Percentiles rank a stretch among this genome's conserved stretches.
Conservation (phyloP, 108 stramenopile species). For the Cyclotella atomus region DNA sequence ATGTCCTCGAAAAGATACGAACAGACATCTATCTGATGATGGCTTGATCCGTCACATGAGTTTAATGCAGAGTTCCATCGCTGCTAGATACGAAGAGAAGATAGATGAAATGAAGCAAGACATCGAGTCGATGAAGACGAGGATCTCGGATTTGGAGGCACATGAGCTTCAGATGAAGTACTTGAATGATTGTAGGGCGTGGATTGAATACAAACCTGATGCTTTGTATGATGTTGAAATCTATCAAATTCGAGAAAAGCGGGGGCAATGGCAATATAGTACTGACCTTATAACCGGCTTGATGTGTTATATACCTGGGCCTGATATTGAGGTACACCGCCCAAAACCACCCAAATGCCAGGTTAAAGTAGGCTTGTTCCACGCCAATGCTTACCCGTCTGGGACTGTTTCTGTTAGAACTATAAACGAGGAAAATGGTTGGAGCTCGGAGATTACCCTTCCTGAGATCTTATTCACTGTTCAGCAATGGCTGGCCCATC, state of each 20-base stretch:
- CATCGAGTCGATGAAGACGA: background rate
- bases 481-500: background rate
- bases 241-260: background rate
- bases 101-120: background rate
- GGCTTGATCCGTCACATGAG: background rate
- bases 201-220: constrained; percentile 10
- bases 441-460: background rate
- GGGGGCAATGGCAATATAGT: background rate
- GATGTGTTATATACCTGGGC: background rate
- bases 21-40: background rate
- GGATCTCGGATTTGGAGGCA: background rate
- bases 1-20: constrained; percentile 2
- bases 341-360: background rate
- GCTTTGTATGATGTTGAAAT: background rate
- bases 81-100: background rate
- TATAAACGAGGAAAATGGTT: background rate
- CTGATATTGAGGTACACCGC: background rate
- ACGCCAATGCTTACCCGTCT: background rate
- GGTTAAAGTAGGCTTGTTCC: background rate
- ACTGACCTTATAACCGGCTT: background rate
- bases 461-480: background rate
- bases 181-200: background rate
- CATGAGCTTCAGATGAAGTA: background rate
- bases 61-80: background rate
- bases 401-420: background rate